Conservation (phyloP, 139 green algal genomes). For the Micromonas commoda region DNA sequence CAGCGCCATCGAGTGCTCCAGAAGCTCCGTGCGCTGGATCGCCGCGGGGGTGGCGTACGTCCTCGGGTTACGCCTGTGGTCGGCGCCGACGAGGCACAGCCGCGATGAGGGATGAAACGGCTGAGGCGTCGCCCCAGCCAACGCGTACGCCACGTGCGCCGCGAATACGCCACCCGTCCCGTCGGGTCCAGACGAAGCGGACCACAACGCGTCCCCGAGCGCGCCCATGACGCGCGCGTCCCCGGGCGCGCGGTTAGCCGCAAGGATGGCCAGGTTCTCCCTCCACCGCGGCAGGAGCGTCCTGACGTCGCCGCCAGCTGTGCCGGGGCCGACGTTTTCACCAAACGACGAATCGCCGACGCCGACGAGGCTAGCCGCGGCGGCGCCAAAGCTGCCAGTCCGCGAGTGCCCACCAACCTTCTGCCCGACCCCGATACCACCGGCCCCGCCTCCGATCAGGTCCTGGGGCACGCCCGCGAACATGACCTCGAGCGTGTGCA, state of each 20-base stretch:
- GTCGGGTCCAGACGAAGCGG: conserved; percentile 55
- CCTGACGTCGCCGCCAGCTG: neutral
- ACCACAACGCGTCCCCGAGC: conserved; percentile 60
- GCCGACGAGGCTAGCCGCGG: neutral
- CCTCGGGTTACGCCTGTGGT: conserved; percentile 39
- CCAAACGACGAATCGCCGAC: neutral
- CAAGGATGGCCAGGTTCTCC: conserved; percentile 64
- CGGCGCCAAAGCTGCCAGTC: neutral
- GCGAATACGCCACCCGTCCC: conserved; percentile 53
- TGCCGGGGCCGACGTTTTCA: too few relatives aligned
- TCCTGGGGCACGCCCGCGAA: conserved; percentile 46
- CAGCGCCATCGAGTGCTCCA: conserved; percentile 52
- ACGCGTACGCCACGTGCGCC: conserved; percentile 66
- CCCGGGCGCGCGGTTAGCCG: conserved; percentile 45
- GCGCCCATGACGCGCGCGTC: conserved; percentile 49
- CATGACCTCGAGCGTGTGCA: conserved; percentile 58
- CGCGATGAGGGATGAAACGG: conserved; percentile 30
- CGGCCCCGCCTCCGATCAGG: conserved; percentile 27
- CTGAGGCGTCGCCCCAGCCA: conserved; percentile 46
- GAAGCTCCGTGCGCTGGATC: conserved; percentile 63
- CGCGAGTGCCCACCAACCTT: neutral
- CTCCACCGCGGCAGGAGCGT: conserved; percentile 56
- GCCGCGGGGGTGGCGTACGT: conserved; percentile 37
- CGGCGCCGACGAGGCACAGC: conserved; percentile 54
- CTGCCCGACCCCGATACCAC: neutral